Base-by-base conservation (phyloP, 2,329 filamentous ascomycete species). In the Intubia oerlemansii region DNA sequence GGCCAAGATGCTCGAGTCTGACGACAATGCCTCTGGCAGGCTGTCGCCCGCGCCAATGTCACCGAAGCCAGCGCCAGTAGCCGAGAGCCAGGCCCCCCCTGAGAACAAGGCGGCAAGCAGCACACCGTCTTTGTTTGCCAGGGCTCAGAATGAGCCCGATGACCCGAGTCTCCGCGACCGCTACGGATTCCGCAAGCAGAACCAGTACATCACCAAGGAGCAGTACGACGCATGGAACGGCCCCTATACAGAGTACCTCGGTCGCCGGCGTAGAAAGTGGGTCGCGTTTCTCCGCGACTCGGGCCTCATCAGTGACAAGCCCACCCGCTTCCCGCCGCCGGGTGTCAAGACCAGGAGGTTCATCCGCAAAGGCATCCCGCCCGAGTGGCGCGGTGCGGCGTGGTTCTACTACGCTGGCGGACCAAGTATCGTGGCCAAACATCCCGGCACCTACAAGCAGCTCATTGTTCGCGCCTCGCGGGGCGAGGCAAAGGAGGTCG, bases 381-480 rank as follows among this genome's bases (percentile, higher is more conserved):
- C 84, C 0, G 81, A 92, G 38, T 91, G 82, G 70, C 69, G 85
- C 42, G 85, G 85, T n/a, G 76, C 79, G 5, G 85, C 85, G 25
- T 95, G 85, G 85, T 95, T 91, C 49, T 93, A 78, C 53, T 95
- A 93, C 46, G 81, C 82, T 9, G 81, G 81, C 13, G 85, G 85
- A 2, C 81, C 81, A 15, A 69, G 72, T 25, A 75, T 81, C 38
- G 49, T 92, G 34, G 65, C 69, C 29, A 74, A 79, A 42, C 66
- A 90, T 40, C 63, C 69, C 5, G 79, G 79, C 1, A 54, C 85
- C 11, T 95, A 93, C 45, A 63, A 70, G 29, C 60, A 69, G 29
- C 54, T 90, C 22, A 56, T 88, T 18, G 55, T 62, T 31, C 59
- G 66, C 34, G 43, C 44, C 6, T 37, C 37, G 12, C 31, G 24